Percentiles rank a stretch among this genome's conserved stretches.
These are phyloP conservation scores for Penicillium cinerascens DNA, from an alignment of 495 filamentous ascomycete genomes.

Conservation along the genomic window DNA sequence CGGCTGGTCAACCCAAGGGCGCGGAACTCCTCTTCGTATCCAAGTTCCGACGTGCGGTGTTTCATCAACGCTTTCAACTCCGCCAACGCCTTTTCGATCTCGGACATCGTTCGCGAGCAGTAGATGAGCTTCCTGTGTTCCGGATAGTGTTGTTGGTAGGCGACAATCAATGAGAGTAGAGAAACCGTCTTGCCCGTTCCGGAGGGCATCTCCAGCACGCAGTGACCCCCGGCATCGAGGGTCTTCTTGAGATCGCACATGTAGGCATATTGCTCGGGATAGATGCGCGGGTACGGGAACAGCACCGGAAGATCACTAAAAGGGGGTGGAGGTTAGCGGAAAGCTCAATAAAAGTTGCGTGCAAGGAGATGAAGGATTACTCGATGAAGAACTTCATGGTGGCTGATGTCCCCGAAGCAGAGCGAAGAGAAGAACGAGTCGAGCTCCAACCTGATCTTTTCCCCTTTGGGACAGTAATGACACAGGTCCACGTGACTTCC, in stretches of 20 bases:
- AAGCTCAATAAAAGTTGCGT: not conserved
- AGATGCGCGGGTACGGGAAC: constrained; percentile 96
- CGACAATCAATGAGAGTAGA: constrained; percentile 89
- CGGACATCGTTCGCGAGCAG: constrained; percentile 77
- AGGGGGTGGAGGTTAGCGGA: constrained; percentile 5
- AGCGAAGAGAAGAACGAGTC: constrained; percentile 1
- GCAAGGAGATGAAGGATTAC: constrained; percentile 32
- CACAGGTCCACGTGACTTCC: constrained; percentile 41
- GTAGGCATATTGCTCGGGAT: constrained; percentile 98
- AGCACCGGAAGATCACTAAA: constrained; percentile 84
- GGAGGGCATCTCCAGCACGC: constrained; percentile 99
- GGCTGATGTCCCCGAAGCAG: constrained; percentile 28
- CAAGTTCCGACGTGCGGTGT: constrained; percentile 81
- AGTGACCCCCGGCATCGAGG: constrained; percentile 90
- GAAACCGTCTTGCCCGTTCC: constrained; percentile 99
- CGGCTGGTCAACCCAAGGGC: constrained; percentile 90
- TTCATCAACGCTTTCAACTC: constrained; percentile 94
- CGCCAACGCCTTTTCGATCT: constrained; percentile 82
- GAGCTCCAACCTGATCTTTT: constrained; percentile 23
- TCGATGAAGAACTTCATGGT: constrained; percentile 98
- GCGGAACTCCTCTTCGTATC: constrained; percentile 85
- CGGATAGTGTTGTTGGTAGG: constrained; percentile 88
- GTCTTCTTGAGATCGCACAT: constrained; percentile 99
- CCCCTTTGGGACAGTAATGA: constrained; percentile 38
- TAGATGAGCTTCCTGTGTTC: constrained; percentile 96